Conservation (phyloP, 352 stramenopile species). For the Phytophthora ramorum region DNA sequence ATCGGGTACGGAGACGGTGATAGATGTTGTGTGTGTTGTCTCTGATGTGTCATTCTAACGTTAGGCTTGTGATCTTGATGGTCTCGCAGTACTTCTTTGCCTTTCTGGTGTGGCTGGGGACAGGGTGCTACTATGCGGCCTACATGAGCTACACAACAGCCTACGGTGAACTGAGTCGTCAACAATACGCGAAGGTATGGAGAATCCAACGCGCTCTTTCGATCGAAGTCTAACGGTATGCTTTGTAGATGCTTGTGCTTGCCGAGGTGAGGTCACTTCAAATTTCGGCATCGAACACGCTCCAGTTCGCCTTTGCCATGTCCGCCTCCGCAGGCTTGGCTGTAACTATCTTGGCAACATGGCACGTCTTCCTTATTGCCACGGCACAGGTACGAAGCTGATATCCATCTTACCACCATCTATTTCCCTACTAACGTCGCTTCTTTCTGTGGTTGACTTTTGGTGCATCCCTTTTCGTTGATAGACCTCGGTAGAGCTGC, state of each 20-base stretch:
- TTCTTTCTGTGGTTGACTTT: neutral
- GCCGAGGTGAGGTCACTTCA: conserved; percentile 22
- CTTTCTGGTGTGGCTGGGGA: conserved; percentile 72
- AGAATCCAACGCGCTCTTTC: neutral
- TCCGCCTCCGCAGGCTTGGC: conserved; percentile 63
- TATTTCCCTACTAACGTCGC: too few relatives aligned
- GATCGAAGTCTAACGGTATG: neutral
- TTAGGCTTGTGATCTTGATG: neutral
- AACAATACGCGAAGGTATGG: conserved; percentile 60
- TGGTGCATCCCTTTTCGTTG: conserved; percentile 6
- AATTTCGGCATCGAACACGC: conserved; percentile 36
- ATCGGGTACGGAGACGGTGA: conserved; percentile 68
- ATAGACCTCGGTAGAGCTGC: conserved; percentile 82
- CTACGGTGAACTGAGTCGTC: conserved; percentile 55
- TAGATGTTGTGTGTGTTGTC: neutral
- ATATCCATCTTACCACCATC: neutral
- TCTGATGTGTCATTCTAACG: neutral
- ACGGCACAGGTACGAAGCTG: conserved; percentile 73
- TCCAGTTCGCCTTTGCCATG: conserved; percentile 81
- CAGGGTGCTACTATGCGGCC: conserved; percentile 67
- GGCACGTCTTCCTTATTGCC: conserved; percentile 76
- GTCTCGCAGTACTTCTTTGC: conserved; percentile 73
- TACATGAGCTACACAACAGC: conserved; percentile 62
- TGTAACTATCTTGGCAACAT: conserved; percentile 67
- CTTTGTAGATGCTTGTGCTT: conserved; percentile 37